These are phyloP conservation scores for Lunasporangiospora selenospora DNA, from an alignment of 192 early-diverging fungal species.

Conservation along the genomic window DNA sequence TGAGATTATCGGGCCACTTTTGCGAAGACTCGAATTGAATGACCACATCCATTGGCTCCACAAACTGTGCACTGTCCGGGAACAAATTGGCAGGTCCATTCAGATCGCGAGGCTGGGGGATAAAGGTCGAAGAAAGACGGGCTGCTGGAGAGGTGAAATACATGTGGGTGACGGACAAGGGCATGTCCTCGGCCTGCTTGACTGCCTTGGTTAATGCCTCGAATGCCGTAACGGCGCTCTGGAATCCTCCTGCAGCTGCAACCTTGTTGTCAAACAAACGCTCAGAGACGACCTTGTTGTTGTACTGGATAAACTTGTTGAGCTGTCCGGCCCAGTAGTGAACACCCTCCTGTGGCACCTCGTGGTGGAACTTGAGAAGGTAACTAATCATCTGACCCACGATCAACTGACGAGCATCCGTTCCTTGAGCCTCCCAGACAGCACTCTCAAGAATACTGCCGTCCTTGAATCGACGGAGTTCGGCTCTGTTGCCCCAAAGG, in stretches of 20 bases:
- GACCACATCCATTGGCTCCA: conserved; percentile 77
- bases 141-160: conserved; percentile 66
- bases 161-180: conserved; percentile 67
- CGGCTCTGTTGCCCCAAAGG: conserved; percentile 91
- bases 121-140: conserved; percentile 76
- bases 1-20: conserved; percentile 91
- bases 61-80: conserved; percentile 59
- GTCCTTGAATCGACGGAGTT: conserved; percentile 94
- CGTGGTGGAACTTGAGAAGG: conserved; percentile 79
- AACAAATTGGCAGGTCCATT: conserved; percentile 35
- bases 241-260: conserved; percentile 61
- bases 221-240: conserved; percentile 70
- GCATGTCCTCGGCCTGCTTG: conserved; percentile 67
- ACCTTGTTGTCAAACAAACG: conserved; percentile 51
- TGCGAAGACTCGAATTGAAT: conserved; percentile 85
- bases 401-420: conserved; percentile 73
- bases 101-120: conserved; percentile 70
- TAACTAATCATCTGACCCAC: conserved; percentile 82
- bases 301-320: conserved; percentile 64
- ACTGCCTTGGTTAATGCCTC: conserved; percentile 68
- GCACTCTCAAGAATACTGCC: conserved; percentile 90
- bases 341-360: conserved; percentile 51
- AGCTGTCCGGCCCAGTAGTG: conserved; percentile 75
- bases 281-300: conserved; percentile 51
- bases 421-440: conserved; percentile 72